phyloP scores from a whole-genome alignment of 768 basidiomycete genomes.

The Collybiopsis confluens region DNA sequence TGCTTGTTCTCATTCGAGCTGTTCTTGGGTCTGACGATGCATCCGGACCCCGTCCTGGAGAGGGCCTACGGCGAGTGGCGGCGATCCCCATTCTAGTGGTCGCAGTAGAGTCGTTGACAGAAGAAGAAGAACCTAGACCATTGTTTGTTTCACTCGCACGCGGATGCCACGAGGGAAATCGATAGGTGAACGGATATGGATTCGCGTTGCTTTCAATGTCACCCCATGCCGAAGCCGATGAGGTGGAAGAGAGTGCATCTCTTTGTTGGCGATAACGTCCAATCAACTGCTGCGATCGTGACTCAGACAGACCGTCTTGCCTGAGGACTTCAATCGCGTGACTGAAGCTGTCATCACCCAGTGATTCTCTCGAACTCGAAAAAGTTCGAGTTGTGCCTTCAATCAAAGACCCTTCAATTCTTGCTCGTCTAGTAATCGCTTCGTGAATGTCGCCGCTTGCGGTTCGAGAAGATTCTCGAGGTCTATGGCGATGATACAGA shows the following conservation, averaged over 20 bases:
- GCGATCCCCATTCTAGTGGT: constrained; percentile 1
- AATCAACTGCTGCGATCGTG: constrained; percentile 28
- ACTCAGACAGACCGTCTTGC: constrained; percentile 21
- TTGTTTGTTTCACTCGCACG: neutral
- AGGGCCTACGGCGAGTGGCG: constrained; percentile 3
- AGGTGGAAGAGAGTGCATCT: constrained; percentile 7
- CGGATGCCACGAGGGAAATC: constrained; percentile 3
- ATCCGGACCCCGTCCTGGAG: constrained; percentile 1
- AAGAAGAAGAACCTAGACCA: neutral
- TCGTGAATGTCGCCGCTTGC: constrained; percentile 17
- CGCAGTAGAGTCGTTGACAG: neutral
- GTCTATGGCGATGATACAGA: neutral
- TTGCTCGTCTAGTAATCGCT: constrained; percentile 14
- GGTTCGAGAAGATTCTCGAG: constrained; percentile 5
- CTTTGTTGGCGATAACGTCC: constrained; percentile 22
- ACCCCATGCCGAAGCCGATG: constrained; percentile 18
- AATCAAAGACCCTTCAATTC: constrained; percentile 13
- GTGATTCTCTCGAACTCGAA: neutral
- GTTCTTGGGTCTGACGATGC: neutral
- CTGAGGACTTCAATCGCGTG: constrained; percentile 29
- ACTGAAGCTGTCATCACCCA: constrained; percentile 21
- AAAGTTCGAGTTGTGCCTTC: neutral
- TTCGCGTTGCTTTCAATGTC: constrained; percentile 10
- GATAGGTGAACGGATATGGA: neutral
- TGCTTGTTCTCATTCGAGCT: neutral